These are phyloP conservation scores for Zelonia costaricensis DNA, from an alignment of 208 protist species.

Conservation along the genomic window DNA sequence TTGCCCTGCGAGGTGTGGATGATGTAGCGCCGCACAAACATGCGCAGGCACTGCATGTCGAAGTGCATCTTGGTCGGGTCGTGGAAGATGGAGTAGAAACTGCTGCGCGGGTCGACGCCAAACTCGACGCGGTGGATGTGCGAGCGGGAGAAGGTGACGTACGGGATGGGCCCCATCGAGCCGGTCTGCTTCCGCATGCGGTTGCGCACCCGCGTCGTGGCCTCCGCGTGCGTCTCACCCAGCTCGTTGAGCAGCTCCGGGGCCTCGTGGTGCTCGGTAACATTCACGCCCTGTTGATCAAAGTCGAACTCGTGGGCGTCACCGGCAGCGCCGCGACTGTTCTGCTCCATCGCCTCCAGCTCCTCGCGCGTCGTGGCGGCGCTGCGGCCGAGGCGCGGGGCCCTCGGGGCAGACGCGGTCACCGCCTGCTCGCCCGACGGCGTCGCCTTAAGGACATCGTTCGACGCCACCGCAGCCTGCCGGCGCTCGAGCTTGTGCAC, in stretches of 20 bases:
- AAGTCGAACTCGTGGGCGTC: slow-evolving; percentile 18
- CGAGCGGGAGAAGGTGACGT: slow-evolving; percentile 70
- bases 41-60: slow-evolving; percentile 86
- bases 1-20: slow-evolving; percentile 78
- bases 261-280: not conserved
- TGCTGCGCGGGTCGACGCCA: slow-evolving; percentile 47
- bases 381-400: too few relatives aligned
- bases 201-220: slow-evolving; percentile 24
- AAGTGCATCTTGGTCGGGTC: slow-evolving; percentile 48
- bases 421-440: not conserved
- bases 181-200: slow-evolving; percentile 25
- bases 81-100: slow-evolving; percentile 67
- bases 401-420: not conserved
- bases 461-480: not conserved
- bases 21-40: slow-evolving; percentile 82
- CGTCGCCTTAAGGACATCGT: not conserved
- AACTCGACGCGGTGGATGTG: slow-evolving; percentile 79
- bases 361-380: slow-evolving; percentile 18
- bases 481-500: slow-evolving; percentile 26
- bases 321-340: not conserved
- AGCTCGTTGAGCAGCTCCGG: slow-evolving; percentile 17
- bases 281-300: not conserved
- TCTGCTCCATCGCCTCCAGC: slow-evolving; percentile 3
- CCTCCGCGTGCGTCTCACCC: slow-evolving; percentile 20
- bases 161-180: slow-evolving; percentile 71